Percentiles rank a stretch among this genome's conserved stretches.
These are phyloP conservation scores for Neurospora sp. DNA, from an alignment of 495 filamentous ascomycete species.

Conservation along the genomic window DNA sequence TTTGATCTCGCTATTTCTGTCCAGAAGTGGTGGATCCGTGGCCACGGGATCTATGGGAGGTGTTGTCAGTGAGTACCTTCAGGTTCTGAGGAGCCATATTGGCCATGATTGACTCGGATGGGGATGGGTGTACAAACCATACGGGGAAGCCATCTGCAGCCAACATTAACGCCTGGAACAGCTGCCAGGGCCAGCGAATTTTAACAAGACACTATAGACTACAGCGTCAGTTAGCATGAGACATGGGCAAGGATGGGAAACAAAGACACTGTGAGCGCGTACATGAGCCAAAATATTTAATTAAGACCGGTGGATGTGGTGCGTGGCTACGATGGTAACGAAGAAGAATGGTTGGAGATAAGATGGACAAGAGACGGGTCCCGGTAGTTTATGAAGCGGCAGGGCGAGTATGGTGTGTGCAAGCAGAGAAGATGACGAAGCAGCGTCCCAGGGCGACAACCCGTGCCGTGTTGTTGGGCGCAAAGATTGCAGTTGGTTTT, in stretches of 20 bases:
- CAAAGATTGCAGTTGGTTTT: neutral
- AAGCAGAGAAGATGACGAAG: neutral
- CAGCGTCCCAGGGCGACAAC: neutral
- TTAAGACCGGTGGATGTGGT: neutral
- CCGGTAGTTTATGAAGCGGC: neutral
- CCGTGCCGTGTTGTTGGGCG: neutral
- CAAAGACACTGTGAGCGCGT: neutral
- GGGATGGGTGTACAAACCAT: neutral
- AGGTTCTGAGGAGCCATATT: neutral
- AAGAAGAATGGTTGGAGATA: neutral
- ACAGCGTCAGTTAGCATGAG: neutral
- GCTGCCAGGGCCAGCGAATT: neutral
- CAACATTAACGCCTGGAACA: neutral
- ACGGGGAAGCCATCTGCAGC: neutral
- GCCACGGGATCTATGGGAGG: conserved; percentile 19
- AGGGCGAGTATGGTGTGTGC: neutral
- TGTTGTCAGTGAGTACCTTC: neutral
- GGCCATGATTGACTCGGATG: neutral
- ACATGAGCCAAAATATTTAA: neutral
- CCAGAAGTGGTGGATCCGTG: conserved; percentile 67
- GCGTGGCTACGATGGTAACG: neutral
- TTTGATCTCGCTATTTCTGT: conserved; percentile 61
- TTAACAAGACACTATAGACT: neutral
- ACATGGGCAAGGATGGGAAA: neutral
- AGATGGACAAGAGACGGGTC: neutral